Evolutionary conservation across 331 rosid genomes (phyloP).

Genomic region (Arachis monticola): DNA sequence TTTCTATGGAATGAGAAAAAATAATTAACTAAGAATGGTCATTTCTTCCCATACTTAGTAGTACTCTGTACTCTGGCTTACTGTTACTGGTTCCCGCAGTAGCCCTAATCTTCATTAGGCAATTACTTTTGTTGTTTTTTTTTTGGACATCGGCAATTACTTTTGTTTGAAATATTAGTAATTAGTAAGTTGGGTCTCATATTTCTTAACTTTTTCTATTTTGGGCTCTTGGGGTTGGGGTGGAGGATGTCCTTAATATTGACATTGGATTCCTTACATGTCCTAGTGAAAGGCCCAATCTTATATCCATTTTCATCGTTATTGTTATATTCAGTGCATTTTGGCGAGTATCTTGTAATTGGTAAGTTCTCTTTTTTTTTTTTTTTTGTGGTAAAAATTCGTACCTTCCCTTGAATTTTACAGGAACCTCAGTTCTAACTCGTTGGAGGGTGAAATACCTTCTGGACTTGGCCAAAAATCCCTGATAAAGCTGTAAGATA

Average conservation of each 20-base stretch:
- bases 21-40: not conserved
- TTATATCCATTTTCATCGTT: not conserved
- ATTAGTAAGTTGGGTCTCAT: not conserved
- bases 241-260: not conserved
- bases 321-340: constrained; percentile 17
- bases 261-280: constrained; percentile 20
- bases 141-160: too few relatives aligned
- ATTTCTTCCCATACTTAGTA: not conserved
- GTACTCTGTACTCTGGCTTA: not conserved
- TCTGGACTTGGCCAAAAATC: constrained; percentile 76
- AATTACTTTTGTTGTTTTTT: too few relatives aligned
- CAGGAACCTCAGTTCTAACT: constrained; percentile 93
- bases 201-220: not conserved
- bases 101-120: too few relatives aligned
- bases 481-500: constrained; percentile 72
- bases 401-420: constrained; percentile 36
- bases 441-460: constrained; percentile 72
- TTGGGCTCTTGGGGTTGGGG: not conserved
- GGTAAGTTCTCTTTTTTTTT: constrained; percentile 19
- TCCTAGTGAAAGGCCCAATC: constrained; percentile 11
- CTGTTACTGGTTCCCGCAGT: not conserved
- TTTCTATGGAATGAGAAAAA: constrained; percentile 18
- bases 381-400: not conserved
- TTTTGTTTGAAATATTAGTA: too few relatives aligned
- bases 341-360: constrained; percentile 25